phyloP scores from a whole-genome alignment of 1,284 basidiomycete genomes.

The Heterobasidion irregulare region DNA sequence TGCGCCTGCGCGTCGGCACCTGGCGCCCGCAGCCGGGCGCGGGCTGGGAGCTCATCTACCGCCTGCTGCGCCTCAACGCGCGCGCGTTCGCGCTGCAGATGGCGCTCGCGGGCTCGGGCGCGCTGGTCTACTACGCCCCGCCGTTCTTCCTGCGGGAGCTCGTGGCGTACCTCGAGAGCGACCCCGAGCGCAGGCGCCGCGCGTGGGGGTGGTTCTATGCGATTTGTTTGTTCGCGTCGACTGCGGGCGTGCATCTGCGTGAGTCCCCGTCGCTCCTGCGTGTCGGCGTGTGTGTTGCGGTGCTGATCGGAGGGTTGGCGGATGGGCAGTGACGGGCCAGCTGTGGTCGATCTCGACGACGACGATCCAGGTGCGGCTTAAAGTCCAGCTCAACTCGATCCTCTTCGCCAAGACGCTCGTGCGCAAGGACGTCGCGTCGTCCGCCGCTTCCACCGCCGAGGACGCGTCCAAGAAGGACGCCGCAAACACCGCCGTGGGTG shows the following conservation, averaged over 20 bases:
- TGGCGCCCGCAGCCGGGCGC: constrained; percentile 42
- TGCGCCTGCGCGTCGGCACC: constrained; percentile 31
- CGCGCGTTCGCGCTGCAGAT: constrained; percentile 34
- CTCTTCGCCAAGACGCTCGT: constrained; percentile 87
- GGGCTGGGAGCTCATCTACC: constrained; percentile 57
- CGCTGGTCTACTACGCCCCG: constrained; percentile 70
- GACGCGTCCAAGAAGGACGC: too few species aligned
- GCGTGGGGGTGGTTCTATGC: constrained; percentile 73
- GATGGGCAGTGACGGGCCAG: too few species aligned
- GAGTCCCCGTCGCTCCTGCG: too few species aligned
- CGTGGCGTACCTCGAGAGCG: constrained; percentile 67
- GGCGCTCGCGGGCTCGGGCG: constrained; percentile 51
- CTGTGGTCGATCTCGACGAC: constrained; percentile 72
- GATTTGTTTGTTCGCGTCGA: constrained; percentile 59
- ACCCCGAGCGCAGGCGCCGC: constrained; percentile 40
- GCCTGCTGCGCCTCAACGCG: constrained; percentile 47
- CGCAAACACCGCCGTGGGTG: too few species aligned
- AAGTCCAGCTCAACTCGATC: constrained; percentile 78
- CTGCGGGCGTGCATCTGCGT: constrained; percentile 54
- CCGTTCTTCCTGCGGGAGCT: constrained; percentile 69
- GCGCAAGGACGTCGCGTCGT: constrained; percentile 78
- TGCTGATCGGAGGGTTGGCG: too few species aligned
- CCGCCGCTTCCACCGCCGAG: constrained; percentile 28
- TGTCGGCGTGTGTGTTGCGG: too few species aligned
- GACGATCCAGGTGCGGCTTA: constrained; percentile 62